Conservation (phyloP, 1,139 yeast genomes). For the Lipomyces yarrowii region DNA sequence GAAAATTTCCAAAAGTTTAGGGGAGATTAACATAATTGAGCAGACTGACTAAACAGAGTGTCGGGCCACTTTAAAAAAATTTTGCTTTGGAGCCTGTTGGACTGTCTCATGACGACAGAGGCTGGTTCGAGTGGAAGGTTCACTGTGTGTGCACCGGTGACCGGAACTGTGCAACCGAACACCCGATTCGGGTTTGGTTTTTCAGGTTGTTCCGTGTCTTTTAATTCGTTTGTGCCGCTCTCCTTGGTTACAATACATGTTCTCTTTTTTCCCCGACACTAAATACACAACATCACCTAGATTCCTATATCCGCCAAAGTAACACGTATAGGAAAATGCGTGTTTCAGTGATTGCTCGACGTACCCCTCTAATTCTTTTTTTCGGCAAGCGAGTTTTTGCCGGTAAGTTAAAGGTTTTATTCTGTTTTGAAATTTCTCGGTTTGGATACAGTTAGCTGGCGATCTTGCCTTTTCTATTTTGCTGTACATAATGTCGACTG, state of each 20-base stretch:
- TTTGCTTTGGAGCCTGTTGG: background rate
- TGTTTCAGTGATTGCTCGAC: slow-evolving; percentile 36
- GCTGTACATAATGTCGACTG: background rate
- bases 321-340: slow-evolving; percentile 37
- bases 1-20: too few relatives aligned
- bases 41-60: too few relatives aligned
- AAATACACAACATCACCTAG: background rate
- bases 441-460: background rate
- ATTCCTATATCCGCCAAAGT: background rate
- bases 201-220: too few relatives aligned
- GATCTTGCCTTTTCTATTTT: background rate
- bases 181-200: background rate
- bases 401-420: slow-evolving; percentile 16
- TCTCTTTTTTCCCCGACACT: background rate
- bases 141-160: background rate
- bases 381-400: slow-evolving; percentile 44
- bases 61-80: background rate
- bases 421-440: background rate
- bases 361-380: slow-evolving; percentile 47
- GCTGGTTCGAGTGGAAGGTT: background rate
- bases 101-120: background rate
- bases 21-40: too few relatives aligned
- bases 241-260: too few relatives aligned
- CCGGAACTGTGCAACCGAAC: background rate
- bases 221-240: too few relatives aligned